Evolutionary conservation across 495 filamentous ascomycete species (phyloP), one percentile per base, ranked within the genome.

Genomic region (Aspergillus egyptiacus): DNA sequence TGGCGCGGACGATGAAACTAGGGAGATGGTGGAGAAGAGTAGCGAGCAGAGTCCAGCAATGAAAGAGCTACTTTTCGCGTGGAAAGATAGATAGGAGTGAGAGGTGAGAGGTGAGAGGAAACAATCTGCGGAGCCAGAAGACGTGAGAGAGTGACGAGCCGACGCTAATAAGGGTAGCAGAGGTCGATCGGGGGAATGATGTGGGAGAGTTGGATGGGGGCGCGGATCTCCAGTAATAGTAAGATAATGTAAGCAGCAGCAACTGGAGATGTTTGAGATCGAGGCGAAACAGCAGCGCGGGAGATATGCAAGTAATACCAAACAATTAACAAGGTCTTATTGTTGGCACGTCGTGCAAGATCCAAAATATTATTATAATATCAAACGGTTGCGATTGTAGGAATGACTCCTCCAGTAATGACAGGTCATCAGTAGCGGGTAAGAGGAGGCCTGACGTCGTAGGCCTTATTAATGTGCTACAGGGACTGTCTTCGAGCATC

Each of bases 141-240:
- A 46, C 46, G 56, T 50, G 53, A 43, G 55, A 62, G 56, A 55
- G 39, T 50, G 56, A 59, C 47, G 53, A 62, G 53, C 54, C 46
- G 59, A 62, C 53, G 59, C 56, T 59, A 59, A 62, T 47, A 59
- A 58, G 55, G 55, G 50, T 56, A 51, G 48, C 51, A 50, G 48
- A 58, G 51, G 55, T 46, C 53, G 57, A 56, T 58, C 48, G 59
- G 53, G 50, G 50, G 58, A 48, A 55, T 56, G 59, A 58, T 55
- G 50, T 55, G 55, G 58, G 55, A 58, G 49, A 50, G 53, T 54
- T 23, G 53, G 53, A 56, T 54, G 50, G 48, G 42, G 41, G 49
- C 37, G 47, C 57, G 57, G 57, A 57, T 60, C 54, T 57, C 49
- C 39, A 56, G 50, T 44, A 28, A 35, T 19, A 35, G 43, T 46